Base-by-base conservation (phyloP, 2,329 filamentous ascomycete species). In the Neoarthrinium moseri region DNA sequence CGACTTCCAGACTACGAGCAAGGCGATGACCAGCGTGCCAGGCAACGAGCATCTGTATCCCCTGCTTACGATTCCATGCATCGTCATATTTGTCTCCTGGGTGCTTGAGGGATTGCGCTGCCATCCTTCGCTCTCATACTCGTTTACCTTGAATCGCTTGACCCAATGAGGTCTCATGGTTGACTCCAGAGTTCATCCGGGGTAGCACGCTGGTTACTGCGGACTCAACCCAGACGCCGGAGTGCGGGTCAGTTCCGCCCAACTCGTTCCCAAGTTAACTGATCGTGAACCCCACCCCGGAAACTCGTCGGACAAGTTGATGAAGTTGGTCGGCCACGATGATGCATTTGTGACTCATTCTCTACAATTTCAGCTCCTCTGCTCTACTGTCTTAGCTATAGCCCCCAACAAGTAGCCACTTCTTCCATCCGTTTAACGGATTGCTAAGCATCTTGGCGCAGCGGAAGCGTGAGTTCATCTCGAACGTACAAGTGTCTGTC, bases 381-480 rank as follows among this genome's bases (percentile, higher is more conserved):
- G 7, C 37, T 6, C 29, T 17, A 27, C 22, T 11, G 5, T 29
- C 8, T 18, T 41, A 4, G 17, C 21, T 34, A 12, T 37, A n/a
- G 30, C 18, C n/a, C 5, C 15, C 4, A 20, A 43, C 20, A 33
- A 26, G 8, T 4, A 5, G 20, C 7, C 11, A n/a, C 11, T 43
- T 7, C 18, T 23, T 34, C 18, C 30, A 36, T 24, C 40, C n/a
- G n/a, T n/a, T n/a, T n/a, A 34, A 43, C 18, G 4, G 10, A 34
- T 30, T 13, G n/a, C 17, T 36, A 51, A 63, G 61, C 59, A 63
- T 60, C 56, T 56, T 64, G 58, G 62, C 62, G 61, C 61, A 64
- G 62, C 52, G 60, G 61, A 63, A 64, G 61, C 61, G 60, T 51
- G 52, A 41, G 20, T 40, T 46, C 7, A 11, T 32, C 23, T 27